Evolutionary conservation across 176 grass and related monocot genomes (phyloP).

Genomic region (Rhynchospora tenuis): DNA sequence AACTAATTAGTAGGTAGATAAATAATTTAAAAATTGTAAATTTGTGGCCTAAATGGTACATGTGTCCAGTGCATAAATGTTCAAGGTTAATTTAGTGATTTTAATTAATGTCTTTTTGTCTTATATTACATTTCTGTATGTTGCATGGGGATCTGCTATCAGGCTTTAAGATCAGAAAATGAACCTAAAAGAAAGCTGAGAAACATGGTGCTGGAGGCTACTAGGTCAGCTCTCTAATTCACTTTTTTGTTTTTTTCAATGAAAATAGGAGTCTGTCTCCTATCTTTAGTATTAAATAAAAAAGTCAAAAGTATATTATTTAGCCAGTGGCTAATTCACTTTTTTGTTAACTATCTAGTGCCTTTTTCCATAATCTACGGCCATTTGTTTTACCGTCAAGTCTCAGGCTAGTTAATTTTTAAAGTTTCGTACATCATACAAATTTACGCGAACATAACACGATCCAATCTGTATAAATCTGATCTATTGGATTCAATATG

Average conservation of each 20-base stretch:
- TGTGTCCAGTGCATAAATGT: neutral
- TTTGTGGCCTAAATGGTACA: neutral
- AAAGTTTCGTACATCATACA: neutral
- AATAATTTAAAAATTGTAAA: neutral
- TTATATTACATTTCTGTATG: neutral
- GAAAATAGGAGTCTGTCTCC: too few species aligned
- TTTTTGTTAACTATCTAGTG: constrained; percentile 9
- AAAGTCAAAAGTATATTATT: too few species aligned
- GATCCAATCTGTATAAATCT: too few species aligned
- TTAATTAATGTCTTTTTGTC: neutral
- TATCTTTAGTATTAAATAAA: too few species aligned
- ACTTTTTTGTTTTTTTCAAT: neutral
- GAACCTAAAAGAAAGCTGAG: constrained; percentile 53
- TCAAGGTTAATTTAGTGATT: neutral
- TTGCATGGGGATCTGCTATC: constrained; percentile 1
- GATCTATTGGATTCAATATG: too few species aligned
- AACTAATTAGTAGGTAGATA: neutral
- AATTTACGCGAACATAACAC: neutral
- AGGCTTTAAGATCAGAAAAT: constrained; percentile 51
- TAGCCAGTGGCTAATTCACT: neutral
- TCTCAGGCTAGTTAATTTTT: neutral
- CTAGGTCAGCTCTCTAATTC: constrained; percentile 39
- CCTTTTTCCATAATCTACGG: neutral
- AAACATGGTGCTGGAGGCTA: constrained; percentile 62
- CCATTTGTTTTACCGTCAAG: neutral